Conservation (phyloP, 2,329 filamentous ascomycete species). For the Fusarium pininemorale region DNA sequence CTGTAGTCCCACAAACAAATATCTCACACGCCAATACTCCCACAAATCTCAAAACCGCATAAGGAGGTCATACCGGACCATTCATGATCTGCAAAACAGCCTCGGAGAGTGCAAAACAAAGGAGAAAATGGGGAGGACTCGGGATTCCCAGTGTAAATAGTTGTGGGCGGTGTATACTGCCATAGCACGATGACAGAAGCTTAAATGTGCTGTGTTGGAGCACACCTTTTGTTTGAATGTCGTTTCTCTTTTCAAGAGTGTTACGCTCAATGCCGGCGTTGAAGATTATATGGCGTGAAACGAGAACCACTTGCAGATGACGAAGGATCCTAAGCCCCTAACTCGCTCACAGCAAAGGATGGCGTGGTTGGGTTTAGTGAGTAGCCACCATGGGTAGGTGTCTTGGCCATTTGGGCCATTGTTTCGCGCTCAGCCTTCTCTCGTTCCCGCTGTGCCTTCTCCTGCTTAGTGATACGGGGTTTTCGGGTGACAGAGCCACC, state of each 20-base stretch:
- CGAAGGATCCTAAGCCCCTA: constrained; percentile 43
- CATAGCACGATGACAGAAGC: background rate
- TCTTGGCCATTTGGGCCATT: constrained; percentile 52
- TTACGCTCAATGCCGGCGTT: background rate
- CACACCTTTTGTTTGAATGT: background rate
- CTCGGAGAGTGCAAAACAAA: constrained; percentile 21
- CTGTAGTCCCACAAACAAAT: constrained; percentile 22
- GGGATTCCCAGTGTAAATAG: background rate
- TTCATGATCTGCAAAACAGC: constrained; percentile 27
- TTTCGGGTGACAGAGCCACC: constrained; percentile 80
- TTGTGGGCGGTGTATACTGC: background rate
- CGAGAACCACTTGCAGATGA: background rate
- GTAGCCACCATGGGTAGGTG: constrained; percentile 49
- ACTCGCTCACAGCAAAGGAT: constrained; percentile 49
- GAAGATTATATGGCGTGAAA: background rate
- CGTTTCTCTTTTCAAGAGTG: background rate
- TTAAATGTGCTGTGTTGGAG: background rate
- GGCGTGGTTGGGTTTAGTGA: constrained; percentile 51
- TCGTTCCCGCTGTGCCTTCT: constrained; percentile 80
- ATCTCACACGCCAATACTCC: constrained; percentile 38
- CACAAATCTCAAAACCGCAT: constrained; percentile 21
- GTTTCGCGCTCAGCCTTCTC: constrained; percentile 81
- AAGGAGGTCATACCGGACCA: constrained; percentile 24
- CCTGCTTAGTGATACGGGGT: constrained; percentile 85
- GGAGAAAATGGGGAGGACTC: constrained; percentile 8